Evolutionary conservation across 352 stramenopile genomes (phyloP).

Genomic region (Pythium periplocum): DNA sequence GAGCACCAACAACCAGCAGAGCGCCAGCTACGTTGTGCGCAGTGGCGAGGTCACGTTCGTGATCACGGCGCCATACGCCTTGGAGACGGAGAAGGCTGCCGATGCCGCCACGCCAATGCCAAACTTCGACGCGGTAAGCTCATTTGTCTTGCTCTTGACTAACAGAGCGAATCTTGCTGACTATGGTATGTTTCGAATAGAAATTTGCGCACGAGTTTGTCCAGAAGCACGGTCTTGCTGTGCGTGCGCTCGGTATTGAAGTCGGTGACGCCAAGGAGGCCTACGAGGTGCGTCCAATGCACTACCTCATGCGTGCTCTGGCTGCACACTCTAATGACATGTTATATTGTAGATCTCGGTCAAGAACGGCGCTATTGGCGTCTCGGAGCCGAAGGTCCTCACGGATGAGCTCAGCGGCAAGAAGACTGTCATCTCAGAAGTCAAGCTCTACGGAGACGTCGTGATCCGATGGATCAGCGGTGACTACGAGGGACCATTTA

Average conservation of each 20-base stretch:
- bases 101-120: conserved; percentile 46
- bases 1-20: conserved; percentile 83
- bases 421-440: conserved; percentile 59
- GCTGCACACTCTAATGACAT: neutral
- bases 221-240: conserved; percentile 71
- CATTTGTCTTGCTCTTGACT: too few species aligned
- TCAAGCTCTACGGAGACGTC: conserved; percentile 86
- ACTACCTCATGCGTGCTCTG: neutral
- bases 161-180: too few species aligned
- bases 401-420: conserved; percentile 59
- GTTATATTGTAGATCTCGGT: conserved; percentile 26
- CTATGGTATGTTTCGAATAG: neutral
- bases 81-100: conserved; percentile 52
- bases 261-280: conserved; percentile 71
- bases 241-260: conserved; percentile 75
- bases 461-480: conserved; percentile 85
- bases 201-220: conserved; percentile 75
- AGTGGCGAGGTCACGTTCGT: conserved; percentile 79
- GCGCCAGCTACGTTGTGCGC: conserved; percentile 82
- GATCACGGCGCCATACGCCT: conserved; percentile 86
- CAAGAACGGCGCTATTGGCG: conserved; percentile 57
- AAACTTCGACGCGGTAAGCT: conserved; percentile 43
- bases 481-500: conserved; percentile 64
- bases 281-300: conserved; percentile 40
- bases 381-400: conserved; percentile 50